phyloP scores from a whole-genome alignment of 163 green algal species.

The Scenedesmus sp. region DNA sequence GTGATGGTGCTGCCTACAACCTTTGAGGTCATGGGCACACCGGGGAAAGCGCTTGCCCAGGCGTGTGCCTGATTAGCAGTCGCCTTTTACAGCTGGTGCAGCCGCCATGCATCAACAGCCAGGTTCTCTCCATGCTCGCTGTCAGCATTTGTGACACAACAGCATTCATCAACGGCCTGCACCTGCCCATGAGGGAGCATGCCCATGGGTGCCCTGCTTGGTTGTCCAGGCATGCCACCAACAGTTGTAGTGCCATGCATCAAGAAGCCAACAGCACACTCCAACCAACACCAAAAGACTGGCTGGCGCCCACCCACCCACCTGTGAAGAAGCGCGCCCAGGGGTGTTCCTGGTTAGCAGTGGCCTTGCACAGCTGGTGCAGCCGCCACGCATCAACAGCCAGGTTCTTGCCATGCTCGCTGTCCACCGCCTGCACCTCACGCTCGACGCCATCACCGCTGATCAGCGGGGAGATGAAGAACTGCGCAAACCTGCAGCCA shows the following conservation, averaged over 20 bases:
- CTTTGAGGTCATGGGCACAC: too few relatives aligned
- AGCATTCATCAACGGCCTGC: too few relatives aligned
- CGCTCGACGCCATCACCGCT: constrained; percentile 80
- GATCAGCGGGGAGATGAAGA: constrained; percentile 89
- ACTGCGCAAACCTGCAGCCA: constrained; percentile 80
- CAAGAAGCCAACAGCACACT: neutral
- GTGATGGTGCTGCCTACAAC: too few relatives aligned
- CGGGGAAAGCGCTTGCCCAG: too few relatives aligned
- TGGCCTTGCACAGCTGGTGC: constrained; percentile 76
- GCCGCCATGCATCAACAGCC: too few relatives aligned
- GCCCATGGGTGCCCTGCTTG: too few relatives aligned
- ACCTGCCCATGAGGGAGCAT: too few relatives aligned
- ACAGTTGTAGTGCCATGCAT: neutral
- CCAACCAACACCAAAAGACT: neutral
- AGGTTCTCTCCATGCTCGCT: too few relatives aligned
- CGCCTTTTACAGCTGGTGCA: too few relatives aligned
- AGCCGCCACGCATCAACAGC: constrained; percentile 73
- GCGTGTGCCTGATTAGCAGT: too few relatives aligned
- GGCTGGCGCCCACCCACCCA: neutral
- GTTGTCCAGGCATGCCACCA: too few relatives aligned
- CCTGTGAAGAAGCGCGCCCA: constrained; percentile 83
- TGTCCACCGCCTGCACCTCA: constrained; percentile 75
- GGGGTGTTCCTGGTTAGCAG: constrained; percentile 73
- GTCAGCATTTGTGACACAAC: too few relatives aligned
- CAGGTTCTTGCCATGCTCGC: constrained; percentile 81